Evolutionary conservation across 208 protist genomes (phyloP), one percentile per base, ranked within the genome.

Genomic region (Trypanosoma vivax): DNA sequence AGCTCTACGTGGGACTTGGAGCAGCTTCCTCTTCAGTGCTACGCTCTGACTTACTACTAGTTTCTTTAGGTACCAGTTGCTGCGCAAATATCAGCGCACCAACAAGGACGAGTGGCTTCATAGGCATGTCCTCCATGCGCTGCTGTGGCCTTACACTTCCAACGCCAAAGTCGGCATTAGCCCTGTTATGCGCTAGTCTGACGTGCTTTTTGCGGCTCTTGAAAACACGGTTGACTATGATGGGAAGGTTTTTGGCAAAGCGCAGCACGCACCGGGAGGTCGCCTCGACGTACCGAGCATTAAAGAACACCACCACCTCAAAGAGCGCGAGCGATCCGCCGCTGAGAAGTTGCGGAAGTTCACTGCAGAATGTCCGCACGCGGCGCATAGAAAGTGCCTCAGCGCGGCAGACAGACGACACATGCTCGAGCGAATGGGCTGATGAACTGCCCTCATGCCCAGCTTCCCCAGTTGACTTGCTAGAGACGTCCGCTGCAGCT

Each of bases 91-190:
- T 56, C 25, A 92, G 71, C 7, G 73, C 85, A 4, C 85, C 85
- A 59, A 92, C 67, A 21, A 92, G 55, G 23, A 92, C 85, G 39
- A 92, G 69, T 16, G 85, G 85, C 54, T 92, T 92, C 81, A 92
- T 83, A n/a, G 66, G 43, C 80, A 92, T 89, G 45, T 87, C 81
- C 42, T 92, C 85, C 23, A 92, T 76, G n/a, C 73, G 66, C 70
- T 89, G 77, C 21, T 77, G 49, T 3, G 48, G 59, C 24, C 77
- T 75, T 19, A 70, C 66, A 14, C 39, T 43, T 1, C 84, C 80
- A 0, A 78, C 88, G 31, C 73, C 81, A 34, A 92, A 60, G 3
- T 80, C 84, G 2, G 51, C 42, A 29, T 51, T 65, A 0, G 70
- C 50, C 28, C 70, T 73, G n/a, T 66, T 79, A n/a, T 50, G 40